A percentile compares a stretch with the other conserved stretches of the same genome.
Conservation (phyloP, 345 rosid species). For the Eucalyptus marginata region DNA sequence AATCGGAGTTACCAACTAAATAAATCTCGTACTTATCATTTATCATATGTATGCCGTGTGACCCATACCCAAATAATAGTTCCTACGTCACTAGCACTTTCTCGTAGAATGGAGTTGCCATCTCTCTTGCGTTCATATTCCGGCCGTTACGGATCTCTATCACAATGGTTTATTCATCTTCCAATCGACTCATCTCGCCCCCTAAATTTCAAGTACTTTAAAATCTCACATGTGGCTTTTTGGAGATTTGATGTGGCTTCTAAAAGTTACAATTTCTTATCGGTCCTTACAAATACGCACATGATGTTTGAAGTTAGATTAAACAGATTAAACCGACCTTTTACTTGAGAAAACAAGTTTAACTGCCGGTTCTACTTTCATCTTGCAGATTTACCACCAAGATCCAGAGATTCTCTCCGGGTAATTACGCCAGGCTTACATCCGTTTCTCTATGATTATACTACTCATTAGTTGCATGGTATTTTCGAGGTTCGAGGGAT, state of each 20-base stretch:
- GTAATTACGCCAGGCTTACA: constrained; percentile 96
- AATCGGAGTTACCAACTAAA: not conserved
- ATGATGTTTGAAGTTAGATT: not conserved
- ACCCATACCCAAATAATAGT: too few relatives aligned
- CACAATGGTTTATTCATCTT: too few relatives aligned
- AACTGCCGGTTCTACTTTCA: not conserved
- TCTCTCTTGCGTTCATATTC: accelerated
- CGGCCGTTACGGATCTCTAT: accelerated
- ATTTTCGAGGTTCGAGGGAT: constrained; percentile 72
- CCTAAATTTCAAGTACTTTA: too few relatives aligned
- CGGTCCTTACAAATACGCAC: not conserved
- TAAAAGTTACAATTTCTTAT: not conserved
- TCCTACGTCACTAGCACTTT: accelerated
- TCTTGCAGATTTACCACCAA: constrained; percentile 77
- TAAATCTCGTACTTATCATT: accelerated
- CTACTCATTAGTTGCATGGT: constrained; percentile 95
- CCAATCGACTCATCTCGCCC: too few relatives aligned
- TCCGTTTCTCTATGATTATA: constrained; percentile 86
- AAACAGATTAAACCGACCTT: too few relatives aligned
- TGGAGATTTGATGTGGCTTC: not conserved
- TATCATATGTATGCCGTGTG: accelerated
- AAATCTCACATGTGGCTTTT: too few relatives aligned
- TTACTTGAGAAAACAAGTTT: not conserved
- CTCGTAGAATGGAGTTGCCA: too few relatives aligned
- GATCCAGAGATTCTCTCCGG: constrained; percentile 91